phyloP scores from a whole-genome alignment of 257 asterid genomes.

The Datura wrightii region DNA sequence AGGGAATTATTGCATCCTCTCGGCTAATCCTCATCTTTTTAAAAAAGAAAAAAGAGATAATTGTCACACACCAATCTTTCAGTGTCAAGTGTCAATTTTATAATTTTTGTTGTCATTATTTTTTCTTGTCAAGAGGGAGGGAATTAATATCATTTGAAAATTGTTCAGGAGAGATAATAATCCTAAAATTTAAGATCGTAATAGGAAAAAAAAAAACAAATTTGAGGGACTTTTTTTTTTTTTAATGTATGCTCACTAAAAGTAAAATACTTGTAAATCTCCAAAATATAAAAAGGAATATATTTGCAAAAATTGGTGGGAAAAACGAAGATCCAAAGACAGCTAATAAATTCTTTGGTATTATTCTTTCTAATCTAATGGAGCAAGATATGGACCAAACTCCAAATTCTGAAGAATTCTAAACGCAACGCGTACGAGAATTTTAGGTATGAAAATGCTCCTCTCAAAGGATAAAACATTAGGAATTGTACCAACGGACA shows the following conservation, averaged over 20 bases:
- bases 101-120: background rate
- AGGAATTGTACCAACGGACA: background rate
- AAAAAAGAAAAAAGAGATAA: too few relatives aligned
- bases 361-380: background rate
- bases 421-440: constrained; percentile 21
- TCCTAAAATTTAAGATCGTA: background rate
- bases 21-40: too few relatives aligned
- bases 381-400: background rate
- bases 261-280: background rate
- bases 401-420: background rate
- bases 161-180: background rate
- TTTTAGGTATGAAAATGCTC: background rate
- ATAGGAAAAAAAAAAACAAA: too few relatives aligned
- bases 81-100: background rate
- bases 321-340: background rate
- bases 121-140: background rate
- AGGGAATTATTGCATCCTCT: too few relatives aligned
- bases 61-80: background rate
- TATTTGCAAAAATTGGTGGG: constrained; percentile 16
- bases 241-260: background rate
- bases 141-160: background rate
- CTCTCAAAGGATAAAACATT: background rate
- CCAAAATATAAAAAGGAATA: background rate
- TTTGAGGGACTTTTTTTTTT: too few relatives aligned
- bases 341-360: constrained; percentile 6